phyloP scores from a whole-genome alignment of 2,329 filamentous ascomycete species.

The Colletotrichum tanaceti region DNA sequence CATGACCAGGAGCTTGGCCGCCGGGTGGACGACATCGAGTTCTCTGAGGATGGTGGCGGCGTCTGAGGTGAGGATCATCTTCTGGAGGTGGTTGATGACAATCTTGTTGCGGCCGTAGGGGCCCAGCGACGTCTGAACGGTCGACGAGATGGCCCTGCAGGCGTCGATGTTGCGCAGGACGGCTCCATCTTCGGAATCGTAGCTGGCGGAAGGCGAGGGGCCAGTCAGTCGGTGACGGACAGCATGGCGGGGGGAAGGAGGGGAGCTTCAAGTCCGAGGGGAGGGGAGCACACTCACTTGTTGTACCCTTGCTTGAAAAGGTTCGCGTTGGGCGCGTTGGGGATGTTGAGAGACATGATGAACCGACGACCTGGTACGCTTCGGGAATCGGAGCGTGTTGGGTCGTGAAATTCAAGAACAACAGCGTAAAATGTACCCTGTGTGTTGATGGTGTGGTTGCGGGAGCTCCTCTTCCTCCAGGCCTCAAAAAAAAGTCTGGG shows the following conservation, averaged over 20 bases:
- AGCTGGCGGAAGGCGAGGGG: slow-evolving; percentile 66
- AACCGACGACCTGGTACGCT: slow-evolving; percentile 31
- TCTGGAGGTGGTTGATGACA: slow-evolving; percentile 99
- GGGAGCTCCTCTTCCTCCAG: slow-evolving; percentile 36
- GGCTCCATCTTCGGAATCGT: slow-evolving; percentile 98
- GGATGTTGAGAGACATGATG: slow-evolving; percentile 94
- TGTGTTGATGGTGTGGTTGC: slow-evolving; percentile 37
- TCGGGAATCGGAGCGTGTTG: slow-evolving; percentile 14
- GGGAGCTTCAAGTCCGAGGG: slow-evolving; percentile 40
- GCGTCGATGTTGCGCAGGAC: slow-evolving; percentile 99
- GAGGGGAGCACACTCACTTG: slow-evolving; percentile 71
- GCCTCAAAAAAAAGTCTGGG: slow-evolving; percentile 42
- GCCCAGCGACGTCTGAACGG: slow-evolving; percentile 95
- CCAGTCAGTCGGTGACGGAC: slow-evolving; percentile 51
- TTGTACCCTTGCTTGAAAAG: slow-evolving; percentile 98
- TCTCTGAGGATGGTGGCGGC: slow-evolving; percentile 97
- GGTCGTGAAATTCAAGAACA: slow-evolving; percentile 33
- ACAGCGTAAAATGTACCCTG: slow-evolving; percentile 30
- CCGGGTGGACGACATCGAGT: slow-evolving; percentile 97
- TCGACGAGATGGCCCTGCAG: slow-evolving; percentile 93
- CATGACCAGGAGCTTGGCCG: slow-evolving; percentile 98
- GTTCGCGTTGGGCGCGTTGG: slow-evolving; percentile 89
- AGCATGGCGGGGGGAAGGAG: slow-evolving; percentile 28
- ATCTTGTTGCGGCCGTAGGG: slow-evolving; percentile 99
- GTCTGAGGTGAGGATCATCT: slow-evolving; percentile 99